A percentile compares a stretch with the other conserved stretches of the same genome.
Evolutionary conservation across 495 filamentous ascomycete genomes (phyloP).

Genomic region (Astrothelium subdiscretum): DNA sequence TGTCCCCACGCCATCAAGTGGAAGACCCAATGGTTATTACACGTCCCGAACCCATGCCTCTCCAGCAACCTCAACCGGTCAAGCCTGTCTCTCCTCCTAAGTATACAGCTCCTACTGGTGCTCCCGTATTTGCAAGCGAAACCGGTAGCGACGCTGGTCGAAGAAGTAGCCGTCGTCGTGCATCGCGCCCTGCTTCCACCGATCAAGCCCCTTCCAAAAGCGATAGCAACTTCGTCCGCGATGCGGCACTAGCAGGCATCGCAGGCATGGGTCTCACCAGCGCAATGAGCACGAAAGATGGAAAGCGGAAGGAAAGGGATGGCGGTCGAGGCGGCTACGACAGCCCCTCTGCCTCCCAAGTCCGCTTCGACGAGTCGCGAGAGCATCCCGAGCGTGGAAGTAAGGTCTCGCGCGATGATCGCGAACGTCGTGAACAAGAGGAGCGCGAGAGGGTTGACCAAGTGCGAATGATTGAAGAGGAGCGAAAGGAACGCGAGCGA

Average conservation of each 20-base stretch:
- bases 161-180: neutral
- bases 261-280: conserved; percentile 5
- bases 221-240: conserved; percentile 13
- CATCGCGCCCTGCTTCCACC: neutral
- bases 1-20: neutral
- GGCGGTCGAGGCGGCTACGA: neutral
- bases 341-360: neutral
- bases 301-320: neutral
- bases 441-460: conserved; percentile 16
- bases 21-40: conserved; percentile 12
- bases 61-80: conserved; percentile 31
- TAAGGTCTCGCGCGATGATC: neutral
- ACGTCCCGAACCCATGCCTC: conserved; percentile 20
- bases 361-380: neutral
- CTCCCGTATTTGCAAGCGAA: conserved; percentile 21
- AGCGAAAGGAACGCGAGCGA: conserved; percentile 13
- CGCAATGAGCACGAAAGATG: neutral
- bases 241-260: conserved; percentile 22
- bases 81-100: conserved; percentile 20
- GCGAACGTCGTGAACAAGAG: conserved; percentile 3
- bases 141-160: neutral
- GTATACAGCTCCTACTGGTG: conserved; percentile 22
- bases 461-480: conserved; percentile 10
- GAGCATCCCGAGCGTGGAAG: neutral
- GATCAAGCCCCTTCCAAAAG: neutral